Conservation (phyloP, 805 yeast species). For the Saturnispora silvae region DNA sequence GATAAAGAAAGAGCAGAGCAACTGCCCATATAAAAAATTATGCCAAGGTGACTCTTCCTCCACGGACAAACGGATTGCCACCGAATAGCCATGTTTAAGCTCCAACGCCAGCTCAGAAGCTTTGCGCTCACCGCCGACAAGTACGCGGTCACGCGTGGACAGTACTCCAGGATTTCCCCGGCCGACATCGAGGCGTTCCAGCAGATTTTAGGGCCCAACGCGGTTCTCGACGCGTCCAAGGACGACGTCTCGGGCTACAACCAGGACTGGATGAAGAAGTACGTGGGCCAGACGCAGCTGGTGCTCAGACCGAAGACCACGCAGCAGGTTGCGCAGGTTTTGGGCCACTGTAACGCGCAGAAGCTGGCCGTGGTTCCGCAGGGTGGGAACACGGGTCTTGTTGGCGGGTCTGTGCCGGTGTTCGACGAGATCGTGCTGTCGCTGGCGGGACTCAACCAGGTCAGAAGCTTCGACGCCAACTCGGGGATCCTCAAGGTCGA, state of each 20-base stretch:
- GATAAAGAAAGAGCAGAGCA: too few species aligned
- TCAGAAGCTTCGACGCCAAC: constrained; percentile 70
- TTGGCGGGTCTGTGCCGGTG: constrained; percentile 88
- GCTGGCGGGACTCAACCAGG: constrained; percentile 57
- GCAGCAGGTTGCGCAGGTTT: constrained; percentile 63
- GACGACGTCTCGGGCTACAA: constrained; percentile 65
- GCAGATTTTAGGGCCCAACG: constrained; percentile 42
- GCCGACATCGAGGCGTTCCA: constrained; percentile 54
- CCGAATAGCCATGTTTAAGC: too few species aligned
- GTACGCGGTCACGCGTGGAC: constrained; percentile 11
- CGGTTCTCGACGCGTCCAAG: constrained; percentile 36
- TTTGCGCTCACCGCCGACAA: constrained; percentile 11
- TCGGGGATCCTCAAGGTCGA: constrained; percentile 84
- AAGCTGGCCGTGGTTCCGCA: constrained; percentile 86
- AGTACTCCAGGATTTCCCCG: constrained; percentile 29
- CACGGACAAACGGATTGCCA: constrained; percentile 8
- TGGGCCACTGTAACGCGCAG: constrained; percentile 70
- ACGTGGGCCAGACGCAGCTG: constrained; percentile 73
- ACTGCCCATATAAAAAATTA: too few species aligned
- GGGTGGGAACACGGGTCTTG: constrained; percentile 95
- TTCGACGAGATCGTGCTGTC: constrained; percentile 83
- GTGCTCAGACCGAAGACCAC: constrained; percentile 77
- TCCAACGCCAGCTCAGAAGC: too few species aligned
- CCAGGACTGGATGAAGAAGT: constrained; percentile 92
- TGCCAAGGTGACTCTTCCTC: constrained; percentile 8